Conservation (phyloP, 2,329 filamentous ascomycete species). For the Karstenula rhodostoma region DNA sequence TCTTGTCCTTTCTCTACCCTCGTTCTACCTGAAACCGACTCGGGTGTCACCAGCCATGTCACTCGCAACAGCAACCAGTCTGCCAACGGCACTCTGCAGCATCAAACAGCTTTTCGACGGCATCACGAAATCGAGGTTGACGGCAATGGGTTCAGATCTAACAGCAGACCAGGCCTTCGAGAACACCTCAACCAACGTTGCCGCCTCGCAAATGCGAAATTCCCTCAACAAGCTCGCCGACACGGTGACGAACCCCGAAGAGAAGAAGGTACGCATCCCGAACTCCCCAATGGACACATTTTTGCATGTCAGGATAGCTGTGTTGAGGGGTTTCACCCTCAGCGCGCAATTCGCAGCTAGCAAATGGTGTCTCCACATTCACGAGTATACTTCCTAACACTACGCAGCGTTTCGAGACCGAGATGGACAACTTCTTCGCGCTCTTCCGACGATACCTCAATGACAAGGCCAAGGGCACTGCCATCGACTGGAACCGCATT, state of each 20-base stretch:
- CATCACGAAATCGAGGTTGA: not conserved
- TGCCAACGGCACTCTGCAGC: not conserved
- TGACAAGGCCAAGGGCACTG: constrained; percentile 98
- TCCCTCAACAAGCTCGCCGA: constrained; percentile 91
- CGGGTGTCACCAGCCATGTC: constrained; percentile 1
- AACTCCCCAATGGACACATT: not conserved
- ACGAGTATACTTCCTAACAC: constrained; percentile 23
- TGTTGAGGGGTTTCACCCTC: not conserved
- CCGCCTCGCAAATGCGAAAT: constrained; percentile 99
- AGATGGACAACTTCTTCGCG: constrained; percentile 99
- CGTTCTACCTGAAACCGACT: not conserved
- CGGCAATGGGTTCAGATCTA: constrained; percentile 14
- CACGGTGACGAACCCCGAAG: constrained; percentile 79
- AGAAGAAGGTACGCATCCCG: constrained; percentile 73
- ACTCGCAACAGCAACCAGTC: not conserved
- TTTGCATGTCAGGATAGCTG: not conserved
- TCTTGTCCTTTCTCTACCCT: not conserved
- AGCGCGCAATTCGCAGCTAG: not conserved
- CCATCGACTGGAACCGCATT: constrained; percentile 96
- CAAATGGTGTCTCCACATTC: not conserved
- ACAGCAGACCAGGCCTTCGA: constrained; percentile 82
- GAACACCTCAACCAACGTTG: constrained; percentile 98
- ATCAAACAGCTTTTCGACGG: not conserved
- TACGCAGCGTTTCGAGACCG: constrained; percentile 86
- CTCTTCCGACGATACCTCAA: constrained; percentile 98